Base-by-base conservation (phyloP, 2,329 filamentous ascomycete species). In the Ceratocystis alfenasii region DNA sequence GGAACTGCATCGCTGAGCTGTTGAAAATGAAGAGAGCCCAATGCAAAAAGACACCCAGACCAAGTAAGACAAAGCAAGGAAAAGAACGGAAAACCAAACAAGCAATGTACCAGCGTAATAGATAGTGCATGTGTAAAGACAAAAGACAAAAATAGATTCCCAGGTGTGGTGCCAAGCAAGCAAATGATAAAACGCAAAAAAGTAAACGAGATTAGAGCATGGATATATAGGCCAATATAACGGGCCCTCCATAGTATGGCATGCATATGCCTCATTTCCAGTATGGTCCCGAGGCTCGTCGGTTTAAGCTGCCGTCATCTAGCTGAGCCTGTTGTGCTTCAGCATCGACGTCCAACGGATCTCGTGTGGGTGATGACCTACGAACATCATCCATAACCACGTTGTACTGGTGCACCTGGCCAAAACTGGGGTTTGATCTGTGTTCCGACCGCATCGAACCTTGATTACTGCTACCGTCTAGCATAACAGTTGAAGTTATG, bases 381-480 rank as follows among this genome's bases (percentile, higher is more conserved):
- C 61, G 60, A 15, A 66, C 65, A 22, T 63, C 61, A 28, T 66
- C 65, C n/a, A 66, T 17, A 20, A 64, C 57, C 44, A 85, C 80
- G 66, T 76, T 82, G 65, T 84, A 82, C 44, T 84, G 81, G 66
- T 80, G 76, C 25, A 87, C 84, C 65, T 78, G 78, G 22, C 84
- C 83, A 65, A 81, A 79, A 65, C 78, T 84, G 1, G 81, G 79
- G 6, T 81, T 79, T 44, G 79, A 76, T 61, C 83, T 80, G 25
- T 79, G 30, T 74, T 46, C 72, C 70, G 45, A 61, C 68, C 62
- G 71, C 72, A 59, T 70, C 72, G 68, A 76, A 73, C 63, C 79
- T 76, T 50, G 75, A 71, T 25, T 79, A 76, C 25, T 74, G 78
- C 64, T 78, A 75, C 20, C 80, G 79, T 25, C 79, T 0, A 76